These are phyloP conservation scores for Kingdonia uniflora DNA, from an alignment of 164 flowering plant genomes.

Conservation along the genomic window DNA sequence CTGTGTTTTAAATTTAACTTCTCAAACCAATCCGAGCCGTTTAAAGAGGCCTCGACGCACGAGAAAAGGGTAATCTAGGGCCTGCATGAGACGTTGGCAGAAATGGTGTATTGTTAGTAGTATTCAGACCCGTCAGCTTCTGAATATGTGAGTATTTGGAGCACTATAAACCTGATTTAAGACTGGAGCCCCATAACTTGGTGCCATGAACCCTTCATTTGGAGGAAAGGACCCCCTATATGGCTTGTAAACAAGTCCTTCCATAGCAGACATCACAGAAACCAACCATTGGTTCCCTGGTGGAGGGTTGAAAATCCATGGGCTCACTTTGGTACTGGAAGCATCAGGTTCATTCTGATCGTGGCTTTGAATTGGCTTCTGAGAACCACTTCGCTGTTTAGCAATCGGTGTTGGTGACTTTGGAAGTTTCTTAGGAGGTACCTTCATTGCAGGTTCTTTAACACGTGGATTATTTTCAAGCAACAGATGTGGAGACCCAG, in stretches of 20 bases:
- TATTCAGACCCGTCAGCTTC: too few species aligned
- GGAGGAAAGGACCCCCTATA: conserved; percentile 45
- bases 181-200: conserved; percentile 36
- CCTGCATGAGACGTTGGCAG: too few species aligned
- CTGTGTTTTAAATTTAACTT: too few species aligned
- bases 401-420: conserved; percentile 18
- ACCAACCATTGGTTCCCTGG: conserved; percentile 73
- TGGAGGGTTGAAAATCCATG: conserved; percentile 45
- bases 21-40: too few species aligned
- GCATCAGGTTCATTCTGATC: conserved; percentile 23
- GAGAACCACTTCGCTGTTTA: conserved; percentile 28
- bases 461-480: conserved; percentile 22
- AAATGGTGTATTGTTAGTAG: too few species aligned
- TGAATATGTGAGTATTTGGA: conserved; percentile 24
- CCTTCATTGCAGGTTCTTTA: conserved; percentile 24
- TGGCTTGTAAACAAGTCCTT: conserved; percentile 93
- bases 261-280: conserved; percentile 82
- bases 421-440: conserved; percentile 22
- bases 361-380: conserved; percentile 21
- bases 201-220: conserved; percentile 26
- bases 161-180: conserved; percentile 31
- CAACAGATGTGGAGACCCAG: conserved; percentile 52
- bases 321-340: conserved; percentile 21
- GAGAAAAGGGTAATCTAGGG: too few species aligned
- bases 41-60: too few species aligned